Evolutionary conservation across 2,329 filamentous ascomycete genomes (phyloP), one percentile per base, ranked within the genome.

Genomic region (Bipolaris cookei): DNA sequence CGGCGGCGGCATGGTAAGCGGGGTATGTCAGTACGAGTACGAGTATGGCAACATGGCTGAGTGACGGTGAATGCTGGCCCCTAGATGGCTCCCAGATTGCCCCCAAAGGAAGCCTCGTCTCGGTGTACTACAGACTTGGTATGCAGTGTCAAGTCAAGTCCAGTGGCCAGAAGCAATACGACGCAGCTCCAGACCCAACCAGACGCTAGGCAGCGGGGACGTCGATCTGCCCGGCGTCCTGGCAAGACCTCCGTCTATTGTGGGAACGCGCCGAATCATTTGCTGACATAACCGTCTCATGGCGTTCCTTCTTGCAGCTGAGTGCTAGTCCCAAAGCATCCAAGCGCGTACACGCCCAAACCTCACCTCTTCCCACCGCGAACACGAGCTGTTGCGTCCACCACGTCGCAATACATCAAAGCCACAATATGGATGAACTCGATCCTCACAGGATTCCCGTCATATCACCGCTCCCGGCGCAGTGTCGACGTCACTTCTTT

Each of bases 371-470:
- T 32, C 10, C 39, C 42, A 47, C 38, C 20, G 37, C 46, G 20
- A 30, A 49, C 56, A 46, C 56, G 53, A 54, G 28, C 21, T 48
- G 44, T 21, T 21, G 47, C 62, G 28, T 44, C 59, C 20, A 59
- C 23, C 30, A 35, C 23, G 18, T 51, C 54, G 20, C 23, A 34
- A 11, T n/a, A 49, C 13, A 28, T 32, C 41, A 23, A 55, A 53
- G 63, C 63, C 63, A 64, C 63, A 64, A 60, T 60, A 57, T 65
- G 49, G 25, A 47, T 38, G 21, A 38, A 57, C 28, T 63, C 13
- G 55, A 42, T 45, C 23, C 43, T 51, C 35, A 51, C 42, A 32
- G 28, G 13, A 30, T 45, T 54, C 25, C 28, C 8, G 16, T 38
- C 43, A 20, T 21, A n/a, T 20, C 43, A 45, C 18, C 47, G 39